Evolutionary conservation across 805 yeast species (phyloP).

Genomic region (Cyberlindnera americana): DNA sequence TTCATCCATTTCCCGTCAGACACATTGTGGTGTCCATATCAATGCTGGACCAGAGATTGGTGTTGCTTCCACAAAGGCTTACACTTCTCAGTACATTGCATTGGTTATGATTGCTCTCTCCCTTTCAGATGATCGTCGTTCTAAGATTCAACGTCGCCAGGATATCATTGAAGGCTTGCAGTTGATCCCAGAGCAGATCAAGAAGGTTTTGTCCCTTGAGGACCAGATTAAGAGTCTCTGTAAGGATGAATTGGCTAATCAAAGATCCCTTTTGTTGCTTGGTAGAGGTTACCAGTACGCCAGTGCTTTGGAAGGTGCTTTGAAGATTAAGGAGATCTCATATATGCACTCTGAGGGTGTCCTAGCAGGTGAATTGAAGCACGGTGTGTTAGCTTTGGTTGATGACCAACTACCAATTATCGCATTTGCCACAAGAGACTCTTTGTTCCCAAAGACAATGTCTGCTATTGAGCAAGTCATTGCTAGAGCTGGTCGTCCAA

Average conservation of each 20-base stretch:
- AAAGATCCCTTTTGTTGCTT: constrained; percentile 81
- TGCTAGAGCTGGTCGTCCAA: constrained; percentile 97
- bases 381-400: constrained; percentile 95
- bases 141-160: constrained; percentile 68
- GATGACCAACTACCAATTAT: constrained; percentile 92
- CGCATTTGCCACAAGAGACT: constrained; percentile 94
- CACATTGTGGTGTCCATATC: constrained; percentile 99
- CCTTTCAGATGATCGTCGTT: constrained; percentile 87
- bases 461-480: constrained; percentile 95
- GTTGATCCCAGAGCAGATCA: constrained; percentile 81
- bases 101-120: constrained; percentile 94
- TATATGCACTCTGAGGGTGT: constrained; percentile 99
- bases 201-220: constrained; percentile 69
- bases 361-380: constrained; percentile 97
- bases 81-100: constrained; percentile 97
- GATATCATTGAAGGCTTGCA: constrained; percentile 86
- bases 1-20: constrained; percentile 91
- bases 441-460: constrained; percentile 92
- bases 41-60: constrained; percentile 99
- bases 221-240: constrained; percentile 73
- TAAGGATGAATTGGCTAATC: constrained; percentile 64
- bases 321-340: constrained; percentile 96
- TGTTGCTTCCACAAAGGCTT: constrained; percentile 98
- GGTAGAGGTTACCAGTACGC: constrained; percentile 99
- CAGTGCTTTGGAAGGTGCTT: constrained; percentile 96